These are phyloP conservation scores for Coniosporium apollinis DNA, from an alignment of 495 filamentous ascomycete genomes.

Conservation along the genomic window DNA sequence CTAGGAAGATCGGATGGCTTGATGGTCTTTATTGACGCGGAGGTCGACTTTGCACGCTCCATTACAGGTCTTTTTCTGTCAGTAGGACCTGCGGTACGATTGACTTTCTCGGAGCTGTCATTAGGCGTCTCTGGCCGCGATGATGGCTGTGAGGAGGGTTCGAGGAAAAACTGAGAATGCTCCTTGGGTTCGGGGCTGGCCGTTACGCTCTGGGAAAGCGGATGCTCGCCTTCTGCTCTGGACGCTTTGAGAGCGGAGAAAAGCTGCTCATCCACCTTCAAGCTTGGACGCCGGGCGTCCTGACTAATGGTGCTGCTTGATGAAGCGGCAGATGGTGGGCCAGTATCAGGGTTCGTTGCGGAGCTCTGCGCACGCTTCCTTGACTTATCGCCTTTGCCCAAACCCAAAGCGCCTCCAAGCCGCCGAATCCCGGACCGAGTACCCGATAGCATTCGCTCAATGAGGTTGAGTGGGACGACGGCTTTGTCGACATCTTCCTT, in stretches of 20 bases:
- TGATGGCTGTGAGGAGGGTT: constrained; percentile 16
- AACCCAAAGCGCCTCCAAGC: constrained; percentile 17
- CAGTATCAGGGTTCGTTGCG: constrained; percentile 12
- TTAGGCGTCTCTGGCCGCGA: constrained; percentile 11
- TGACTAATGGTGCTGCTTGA: constrained; percentile 42
- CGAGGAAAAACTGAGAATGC: constrained; percentile 28
- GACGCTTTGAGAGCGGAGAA: constrained; percentile 34
- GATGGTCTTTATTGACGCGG: constrained; percentile 41
- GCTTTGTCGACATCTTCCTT: constrained; percentile 76
- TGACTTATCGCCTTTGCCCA: constrained; percentile 9
- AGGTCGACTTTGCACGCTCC: constrained; percentile 38
- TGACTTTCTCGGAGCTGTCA: no score
- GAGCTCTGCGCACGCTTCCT: constrained; percentile 18
- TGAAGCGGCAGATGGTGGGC: constrained; percentile 11
- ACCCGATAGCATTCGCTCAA: constrained; percentile 55
- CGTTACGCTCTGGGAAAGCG: constrained; percentile 65
- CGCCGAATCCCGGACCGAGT: constrained; percentile 45
- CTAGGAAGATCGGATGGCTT: constrained; percentile 14
- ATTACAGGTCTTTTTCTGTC: constrained; percentile 17
- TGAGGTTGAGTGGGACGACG: constrained; percentile 72
- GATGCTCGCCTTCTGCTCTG: constrained; percentile 44
- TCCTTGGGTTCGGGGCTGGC: constrained; percentile 48
- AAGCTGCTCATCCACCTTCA: constrained; percentile 54
- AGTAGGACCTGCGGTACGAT: no score
- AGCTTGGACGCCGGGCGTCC: constrained; percentile 45